Conservation (phyloP, 805 yeast species). For the Lipomyces orientalis region DNA sequence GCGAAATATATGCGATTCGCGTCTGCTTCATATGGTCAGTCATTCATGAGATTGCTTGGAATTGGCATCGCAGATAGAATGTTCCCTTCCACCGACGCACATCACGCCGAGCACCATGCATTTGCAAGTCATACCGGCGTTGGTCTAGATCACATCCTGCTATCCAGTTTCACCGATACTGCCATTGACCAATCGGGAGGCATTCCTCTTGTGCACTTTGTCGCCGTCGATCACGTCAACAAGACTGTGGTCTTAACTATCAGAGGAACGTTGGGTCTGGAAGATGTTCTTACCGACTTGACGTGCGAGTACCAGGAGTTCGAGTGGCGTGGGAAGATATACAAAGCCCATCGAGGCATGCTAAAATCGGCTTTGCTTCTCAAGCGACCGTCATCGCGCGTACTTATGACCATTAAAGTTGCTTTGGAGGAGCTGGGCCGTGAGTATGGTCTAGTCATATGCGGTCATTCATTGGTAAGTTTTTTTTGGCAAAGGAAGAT, state of each 20-base stretch:
- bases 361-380: conserved; percentile 42
- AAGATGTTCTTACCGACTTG: conserved; percentile 45
- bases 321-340: conserved; percentile 42
- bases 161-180: conserved; percentile 43
- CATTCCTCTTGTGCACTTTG: conserved; percentile 45
- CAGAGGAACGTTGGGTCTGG: conserved; percentile 46
- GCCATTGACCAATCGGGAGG: conserved; percentile 40
- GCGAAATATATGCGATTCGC: conserved; percentile 45
- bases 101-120: conserved; percentile 45
- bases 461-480: conserved; percentile 45
- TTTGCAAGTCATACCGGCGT: conserved; percentile 45
- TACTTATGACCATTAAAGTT: conserved; percentile 40
- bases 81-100: conserved; percentile 39
- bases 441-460: conserved; percentile 44
- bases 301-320: conserved; percentile 44
- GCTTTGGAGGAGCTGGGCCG: conserved; percentile 42
- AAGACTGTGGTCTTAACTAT: conserved; percentile 45
- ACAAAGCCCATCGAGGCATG: conserved; percentile 46
- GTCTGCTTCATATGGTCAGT: conserved; percentile 47
- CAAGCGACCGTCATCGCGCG: conserved; percentile 38
- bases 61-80: conserved; percentile 39
- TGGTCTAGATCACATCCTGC: conserved; percentile 42
- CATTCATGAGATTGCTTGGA: conserved; percentile 45
- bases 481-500: not conserved
- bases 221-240: conserved; percentile 44